These are phyloP conservation scores for Breynia disticha DNA, from an alignment of 441 rosid species.

Conservation along the genomic window DNA sequence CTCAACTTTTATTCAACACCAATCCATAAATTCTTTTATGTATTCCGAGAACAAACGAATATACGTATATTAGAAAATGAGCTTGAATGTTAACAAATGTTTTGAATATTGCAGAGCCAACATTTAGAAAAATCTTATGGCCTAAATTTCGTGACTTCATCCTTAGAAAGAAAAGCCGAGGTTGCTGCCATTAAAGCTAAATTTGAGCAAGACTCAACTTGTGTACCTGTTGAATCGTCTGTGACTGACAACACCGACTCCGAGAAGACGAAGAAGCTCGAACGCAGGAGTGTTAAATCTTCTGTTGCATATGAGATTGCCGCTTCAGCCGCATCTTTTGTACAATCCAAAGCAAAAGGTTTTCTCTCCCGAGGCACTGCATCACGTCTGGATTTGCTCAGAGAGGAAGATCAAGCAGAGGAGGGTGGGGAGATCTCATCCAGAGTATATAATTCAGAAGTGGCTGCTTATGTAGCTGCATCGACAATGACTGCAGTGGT, in stretches of 20 bases:
- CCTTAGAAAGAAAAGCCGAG: constrained; percentile 67
- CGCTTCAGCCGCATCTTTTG: constrained; percentile 80
- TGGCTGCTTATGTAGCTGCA: constrained; percentile 70
- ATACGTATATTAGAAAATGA: no score
- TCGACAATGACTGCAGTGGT: constrained; percentile 78
- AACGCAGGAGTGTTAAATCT: constrained; percentile 30
- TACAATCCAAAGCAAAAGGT: constrained; percentile 45
- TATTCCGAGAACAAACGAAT: no score
- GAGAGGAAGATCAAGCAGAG: constrained; percentile 11
- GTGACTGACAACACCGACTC: constrained; percentile 12
- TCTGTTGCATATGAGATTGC: constrained; percentile 70
- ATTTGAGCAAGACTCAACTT: constrained; percentile 40
- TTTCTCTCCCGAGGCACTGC: constrained; percentile 23
- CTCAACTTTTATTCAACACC: no score
- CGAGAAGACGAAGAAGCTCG: constrained; percentile 4
- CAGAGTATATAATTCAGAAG: constrained; percentile 50
- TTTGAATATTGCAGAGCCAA: constrained; percentile 27
- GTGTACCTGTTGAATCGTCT: constrained; percentile 16
- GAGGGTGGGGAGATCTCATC: constrained; percentile 24
- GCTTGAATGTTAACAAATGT: neutral
- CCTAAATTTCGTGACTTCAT: constrained; percentile 59
- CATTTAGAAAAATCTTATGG: constrained; percentile 52
- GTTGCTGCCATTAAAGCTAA: constrained; percentile 44
- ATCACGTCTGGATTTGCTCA: constrained; percentile 16
- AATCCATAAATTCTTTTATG: neutral